Base-by-base conservation (phyloP, 257 asterid genomes). In the Ajuga chamaepitys region DNA sequence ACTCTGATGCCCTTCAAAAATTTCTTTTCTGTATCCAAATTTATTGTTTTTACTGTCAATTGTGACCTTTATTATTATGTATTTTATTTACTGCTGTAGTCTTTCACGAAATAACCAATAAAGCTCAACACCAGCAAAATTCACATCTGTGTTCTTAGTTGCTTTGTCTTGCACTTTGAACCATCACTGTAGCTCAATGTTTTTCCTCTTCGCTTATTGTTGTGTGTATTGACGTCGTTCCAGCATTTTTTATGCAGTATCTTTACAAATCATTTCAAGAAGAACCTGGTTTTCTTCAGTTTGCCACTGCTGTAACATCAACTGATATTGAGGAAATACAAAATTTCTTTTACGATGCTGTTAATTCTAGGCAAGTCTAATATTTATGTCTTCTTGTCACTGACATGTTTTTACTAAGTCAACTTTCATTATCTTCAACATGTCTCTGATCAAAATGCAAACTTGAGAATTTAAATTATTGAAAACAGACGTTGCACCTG, bases 271-370 rank as follows among this genome's bases (percentile, higher is more conserved):
- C 99, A 53, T 90, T 94, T 72, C 76, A 80, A 83, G 96, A 90
- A 81, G 97, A 88, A 72, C 66, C 66, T 53, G 91, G 95, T 18
- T 82, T 77, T 77, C 70, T 94, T 41, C 90, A 90, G 76, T 94
- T 84, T 77, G 95, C 95, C 46, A 88, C 95, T 65, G 83, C 94
- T 70, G 74, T 85, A 72, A 70, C 91, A 75, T 94, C 99, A 68
- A 85, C 83, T 56, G 97, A 94, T 78, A 91, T 90, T 0, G 97
- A 94, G 79, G 95, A 88, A 81, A 94, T 94, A 80, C 95, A 91
- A 58, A 83, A 81, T 44, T 90, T 94, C 75, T 95, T 94, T 74
- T 89, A 88, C 73, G 92, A 85, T 77, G 85, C 97, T 54, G 95
- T 94, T 72, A 88, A 81, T 77, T 70, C 83, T 62, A 87, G 97